Percentiles rank a stretch among this genome's conserved stretches.
Evolutionary conservation across 768 basidiomycete species (phyloP).

Genomic region (Lactarius evosmus): DNA sequence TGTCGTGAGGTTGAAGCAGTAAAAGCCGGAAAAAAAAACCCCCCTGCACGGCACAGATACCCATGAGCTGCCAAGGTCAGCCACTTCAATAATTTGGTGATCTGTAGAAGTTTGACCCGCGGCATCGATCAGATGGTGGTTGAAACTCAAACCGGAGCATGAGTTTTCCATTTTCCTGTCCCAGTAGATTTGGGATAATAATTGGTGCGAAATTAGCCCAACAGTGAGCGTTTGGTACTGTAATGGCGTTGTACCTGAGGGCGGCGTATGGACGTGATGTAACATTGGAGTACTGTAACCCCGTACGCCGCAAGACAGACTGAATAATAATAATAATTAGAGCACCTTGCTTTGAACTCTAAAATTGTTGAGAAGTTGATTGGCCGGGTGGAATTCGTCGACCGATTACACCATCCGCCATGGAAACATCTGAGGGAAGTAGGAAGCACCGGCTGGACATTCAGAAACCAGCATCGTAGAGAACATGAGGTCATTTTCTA

Average conservation of each 20-base stretch:
- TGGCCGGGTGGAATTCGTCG: neutral
- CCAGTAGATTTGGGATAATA: neutral
- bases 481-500: neutral
- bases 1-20: neutral
- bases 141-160: neutral
- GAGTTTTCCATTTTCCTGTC: neutral
- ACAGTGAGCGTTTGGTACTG: neutral
- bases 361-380: neutral
- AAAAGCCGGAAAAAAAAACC: neutral
- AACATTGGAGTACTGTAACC: neutral
- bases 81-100: neutral
- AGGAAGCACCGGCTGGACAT: neutral
- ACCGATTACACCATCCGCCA: neutral
- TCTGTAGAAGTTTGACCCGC: neutral
- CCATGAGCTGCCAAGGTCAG: neutral
- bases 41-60: neutral
- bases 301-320: neutral
- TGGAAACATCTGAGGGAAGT: neutral
- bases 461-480: neutral
- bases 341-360: neutral
- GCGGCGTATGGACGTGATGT: neutral
- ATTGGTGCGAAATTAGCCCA: neutral
- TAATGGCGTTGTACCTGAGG: neutral
- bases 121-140: conserved; percentile 10
- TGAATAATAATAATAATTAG: neutral